A percentile compares a stretch with the other conserved stretches of the same genome.
These are phyloP conservation scores for Pythium angustatum DNA, from an alignment of 352 stramenopile genomes.

Conservation along the genomic window DNA sequence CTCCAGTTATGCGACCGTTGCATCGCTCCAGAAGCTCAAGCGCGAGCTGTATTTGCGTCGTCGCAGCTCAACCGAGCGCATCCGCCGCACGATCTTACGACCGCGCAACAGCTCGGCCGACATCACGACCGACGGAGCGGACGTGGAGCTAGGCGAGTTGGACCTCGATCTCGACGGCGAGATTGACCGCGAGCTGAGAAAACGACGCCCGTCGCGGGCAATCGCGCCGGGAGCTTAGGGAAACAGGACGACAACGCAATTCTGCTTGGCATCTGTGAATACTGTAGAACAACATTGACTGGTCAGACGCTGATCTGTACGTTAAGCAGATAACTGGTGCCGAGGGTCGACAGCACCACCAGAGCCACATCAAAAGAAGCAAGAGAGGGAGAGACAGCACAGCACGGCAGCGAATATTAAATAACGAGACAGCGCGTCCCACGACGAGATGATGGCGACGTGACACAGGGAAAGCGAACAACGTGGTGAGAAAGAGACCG, in stretches of 20 bases:
- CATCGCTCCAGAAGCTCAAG: conserved; percentile 54
- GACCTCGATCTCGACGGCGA: conserved; percentile 72
- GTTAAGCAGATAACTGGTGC: too few species aligned
- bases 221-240: conserved; percentile 28
- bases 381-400: background rate
- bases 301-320: too few species aligned
- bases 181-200: conserved; percentile 68
- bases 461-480: too few species aligned
- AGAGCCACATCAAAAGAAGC: background rate
- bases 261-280: too few species aligned
- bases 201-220: conserved; percentile 49
- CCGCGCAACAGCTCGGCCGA: conserved; percentile 6
- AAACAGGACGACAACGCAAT: background rate
- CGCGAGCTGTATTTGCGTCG: conserved; percentile 53
- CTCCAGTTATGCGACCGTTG: conserved; percentile 33
- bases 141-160: conserved; percentile 54
- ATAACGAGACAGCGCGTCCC: too few species aligned
- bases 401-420: conserved; percentile 7
- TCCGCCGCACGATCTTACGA: conserved; percentile 32
- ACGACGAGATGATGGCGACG: too few species aligned
- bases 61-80: conserved; percentile 36
- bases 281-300: too few species aligned
- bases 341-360: background rate
- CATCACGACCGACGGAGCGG: background rate
- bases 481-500: background rate